These are phyloP conservation scores for Microcyclospora tardicrescens DNA, from an alignment of 2,329 filamentous ascomycete genomes.

Conservation along the genomic window DNA sequence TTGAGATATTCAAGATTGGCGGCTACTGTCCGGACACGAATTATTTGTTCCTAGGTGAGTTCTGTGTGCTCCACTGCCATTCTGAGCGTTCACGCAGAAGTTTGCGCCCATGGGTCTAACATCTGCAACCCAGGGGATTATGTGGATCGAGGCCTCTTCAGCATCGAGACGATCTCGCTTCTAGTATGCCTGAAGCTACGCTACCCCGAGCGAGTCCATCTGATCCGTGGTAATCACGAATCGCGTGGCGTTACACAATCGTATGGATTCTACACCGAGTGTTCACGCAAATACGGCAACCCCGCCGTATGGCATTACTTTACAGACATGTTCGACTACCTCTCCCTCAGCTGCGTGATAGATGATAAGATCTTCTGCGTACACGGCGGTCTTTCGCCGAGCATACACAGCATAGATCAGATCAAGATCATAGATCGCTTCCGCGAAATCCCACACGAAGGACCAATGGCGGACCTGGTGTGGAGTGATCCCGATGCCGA, in stretches of 20 bases:
- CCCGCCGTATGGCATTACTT: constrained; percentile 99
- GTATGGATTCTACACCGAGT: constrained; percentile 98
- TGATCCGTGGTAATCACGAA: constrained; percentile 97
- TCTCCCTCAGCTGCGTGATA: constrained; percentile 93
- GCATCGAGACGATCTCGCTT: constrained; percentile 94
- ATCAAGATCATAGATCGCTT: constrained; percentile 99
- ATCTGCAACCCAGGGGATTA: constrained; percentile 37
- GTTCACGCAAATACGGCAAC: constrained; percentile 94
- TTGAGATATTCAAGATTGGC: constrained; percentile 98
- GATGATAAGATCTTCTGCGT: constrained; percentile 99
- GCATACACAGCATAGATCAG: constrained; percentile 96
- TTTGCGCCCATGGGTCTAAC: not conserved
- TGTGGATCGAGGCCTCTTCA: constrained; percentile 95
- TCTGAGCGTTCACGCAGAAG: not conserved
- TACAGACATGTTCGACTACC: constrained; percentile 98
- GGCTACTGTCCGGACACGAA: constrained; percentile 97
- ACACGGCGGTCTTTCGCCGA: constrained; percentile 60
- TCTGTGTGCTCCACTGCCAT: constrained; percentile 12
- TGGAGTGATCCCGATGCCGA: constrained; percentile 99
- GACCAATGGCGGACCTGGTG: constrained; percentile 97
- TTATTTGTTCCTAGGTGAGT: constrained; percentile 82
- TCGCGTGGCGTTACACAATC: constrained; percentile 95
- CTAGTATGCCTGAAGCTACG: constrained; percentile 94
- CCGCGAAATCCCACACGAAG: constrained; percentile 95
- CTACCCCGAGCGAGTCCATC: constrained; percentile 88